A percentile compares a stretch with the other conserved stretches of the same genome.
Evolutionary conservation across 148 eudicot species (phyloP).

Genomic region (Chenopodium album): DNA sequence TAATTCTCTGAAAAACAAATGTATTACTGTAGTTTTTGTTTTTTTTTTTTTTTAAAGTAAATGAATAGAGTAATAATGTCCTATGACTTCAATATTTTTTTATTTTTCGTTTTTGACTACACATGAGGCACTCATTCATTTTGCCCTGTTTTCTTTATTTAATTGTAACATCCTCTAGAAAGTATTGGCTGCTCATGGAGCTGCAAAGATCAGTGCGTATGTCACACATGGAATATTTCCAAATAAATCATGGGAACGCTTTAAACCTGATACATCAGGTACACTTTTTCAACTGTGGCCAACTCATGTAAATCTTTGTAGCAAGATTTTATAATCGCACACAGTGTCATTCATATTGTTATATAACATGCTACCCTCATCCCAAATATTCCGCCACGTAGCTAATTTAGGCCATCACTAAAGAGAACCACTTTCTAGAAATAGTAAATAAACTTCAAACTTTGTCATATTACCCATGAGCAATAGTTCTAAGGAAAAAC

Average conservation of each 20-base stretch:
- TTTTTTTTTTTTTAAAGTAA: neutral
- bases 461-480: neutral
- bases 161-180: slow-evolving; percentile 43
- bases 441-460: neutral
- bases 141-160: neutral
- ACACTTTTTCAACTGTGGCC: slow-evolving; percentile 13
- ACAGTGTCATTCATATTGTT: neutral
- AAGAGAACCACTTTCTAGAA: neutral
- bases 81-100: neutral
- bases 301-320: neutral
- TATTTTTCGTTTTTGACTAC: neutral
- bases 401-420: no score
- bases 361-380: neutral
- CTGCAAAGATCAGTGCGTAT: slow-evolving; percentile 87
- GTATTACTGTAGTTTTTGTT: no score
- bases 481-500: no score
- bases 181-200: slow-evolving; percentile 97
- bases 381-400: neutral
- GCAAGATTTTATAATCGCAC: neutral
- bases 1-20: no score
- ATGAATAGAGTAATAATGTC: neutral
- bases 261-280: slow-evolving; percentile 73
- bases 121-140: neutral
- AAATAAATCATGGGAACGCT: slow-evolving; percentile 85
- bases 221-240: slow-evolving; percentile 99